phyloP scores from a whole-genome alignment of 371 early-diverging fungal species.

The Mortierella sp. region DNA sequence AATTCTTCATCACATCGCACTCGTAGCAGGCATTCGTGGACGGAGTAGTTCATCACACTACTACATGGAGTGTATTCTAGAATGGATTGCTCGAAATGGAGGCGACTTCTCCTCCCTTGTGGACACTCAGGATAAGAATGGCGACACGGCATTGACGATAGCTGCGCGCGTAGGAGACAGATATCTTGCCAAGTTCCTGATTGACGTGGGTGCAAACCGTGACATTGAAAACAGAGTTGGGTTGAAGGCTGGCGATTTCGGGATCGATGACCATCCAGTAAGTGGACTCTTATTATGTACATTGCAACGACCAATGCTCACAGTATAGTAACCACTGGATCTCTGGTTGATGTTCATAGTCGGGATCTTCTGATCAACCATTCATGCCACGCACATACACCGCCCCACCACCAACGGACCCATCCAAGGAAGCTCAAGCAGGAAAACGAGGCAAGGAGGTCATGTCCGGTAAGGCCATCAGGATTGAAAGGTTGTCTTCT shows the following conservation, averaged over 20 bases:
- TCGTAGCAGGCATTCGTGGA: conserved; percentile 70
- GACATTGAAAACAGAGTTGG: conserved; percentile 82
- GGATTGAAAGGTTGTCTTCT: too few species aligned
- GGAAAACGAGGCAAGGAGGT: conserved; percentile 65
- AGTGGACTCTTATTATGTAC: conserved; percentile 6
- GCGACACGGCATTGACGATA: conserved; percentile 92
- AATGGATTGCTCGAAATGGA: conserved; percentile 56
- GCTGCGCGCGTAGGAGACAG: conserved; percentile 82
- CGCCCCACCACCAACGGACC: conserved; percentile 3
- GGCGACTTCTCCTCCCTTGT: conserved; percentile 68
- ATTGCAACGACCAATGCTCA: neutral
- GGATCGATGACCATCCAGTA: conserved; percentile 50
- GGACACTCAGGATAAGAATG: conserved; percentile 79
- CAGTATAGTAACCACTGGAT: too few species aligned
- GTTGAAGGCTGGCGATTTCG: conserved; percentile 71
- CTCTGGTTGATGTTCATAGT: too few species aligned
- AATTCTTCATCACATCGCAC: conserved; percentile 88
- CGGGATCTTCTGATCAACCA: too few species aligned
- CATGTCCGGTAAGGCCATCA: conserved; percentile 69
- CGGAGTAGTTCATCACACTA: conserved; percentile 74
- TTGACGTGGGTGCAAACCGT: conserved; percentile 82
- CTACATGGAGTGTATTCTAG: conserved; percentile 80
- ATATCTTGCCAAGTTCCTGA: conserved; percentile 72
- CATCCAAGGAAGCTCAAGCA: conserved; percentile 9
- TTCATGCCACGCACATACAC: conserved; percentile 21